Evolutionary conservation across 805 yeast species (phyloP), one percentile per base, ranked within the genome.

Genomic region (Cyberlindnera maritima): DNA sequence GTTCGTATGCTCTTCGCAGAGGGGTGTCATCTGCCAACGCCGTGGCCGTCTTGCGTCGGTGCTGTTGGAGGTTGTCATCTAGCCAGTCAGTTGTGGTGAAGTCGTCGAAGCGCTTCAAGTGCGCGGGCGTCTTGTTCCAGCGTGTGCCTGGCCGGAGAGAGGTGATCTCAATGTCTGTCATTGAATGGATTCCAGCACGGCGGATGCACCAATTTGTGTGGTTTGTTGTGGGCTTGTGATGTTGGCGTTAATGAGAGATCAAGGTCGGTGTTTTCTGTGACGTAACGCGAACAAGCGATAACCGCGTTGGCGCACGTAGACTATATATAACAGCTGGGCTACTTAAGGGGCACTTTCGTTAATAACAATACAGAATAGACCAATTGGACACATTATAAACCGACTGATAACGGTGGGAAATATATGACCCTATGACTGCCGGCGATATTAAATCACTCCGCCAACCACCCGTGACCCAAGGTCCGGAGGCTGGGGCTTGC

Each of bases 51-150:
- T 39, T 40, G 28, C 47, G 47, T 36, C 54, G 58, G 53, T 82
- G 80, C 31, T 77, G 79, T 20, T 69, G 69, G 18, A 75, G 61
- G 42, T 79, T 77, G 54, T 83, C 90, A 44, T 79, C 78, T 14
- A 82, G 70, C 87, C 89, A 82, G 56, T 86, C 92, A 3, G 85
- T 74, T 3, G 92, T 85, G 15, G 66, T 66, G 59, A 83, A 86
- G 37, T 79, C 79, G 37, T 79, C 75, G 57, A 83, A 86, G 42
- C 79, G 64, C 45, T 72, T 74, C 23, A 60, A 49, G 4, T 50
- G 44, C 4, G 53, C 48, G 11, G 52, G 50, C 21, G 44, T 35
- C 12, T 41, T 35, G 45, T 43, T 38, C 56, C 56, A 52, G 9
- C 29, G 25, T 12, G 47, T 47, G 19, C 51, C 32, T 3, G 43